Evolutionary conservation across 106 monocot species (phyloP).

Genomic region (Acorus gramineus): DNA sequence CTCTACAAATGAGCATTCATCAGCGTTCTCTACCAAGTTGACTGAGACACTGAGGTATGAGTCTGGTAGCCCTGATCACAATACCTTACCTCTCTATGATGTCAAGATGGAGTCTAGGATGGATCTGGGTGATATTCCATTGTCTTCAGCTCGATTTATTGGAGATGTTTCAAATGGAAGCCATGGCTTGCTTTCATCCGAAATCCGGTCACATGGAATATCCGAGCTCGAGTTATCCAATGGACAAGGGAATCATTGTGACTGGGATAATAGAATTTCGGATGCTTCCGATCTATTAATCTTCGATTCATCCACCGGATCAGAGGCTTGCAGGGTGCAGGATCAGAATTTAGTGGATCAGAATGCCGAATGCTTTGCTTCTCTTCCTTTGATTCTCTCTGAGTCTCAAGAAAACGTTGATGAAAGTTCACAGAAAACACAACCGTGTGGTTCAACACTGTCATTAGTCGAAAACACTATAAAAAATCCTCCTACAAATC

Average conservation of each 20-base stretch:
- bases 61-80: slow-evolving; percentile 68
- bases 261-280: slow-evolving; percentile 46
- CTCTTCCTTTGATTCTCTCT: slow-evolving; percentile 9
- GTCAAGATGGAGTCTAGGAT: slow-evolving; percentile 35
- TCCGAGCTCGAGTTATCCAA: slow-evolving; percentile 8
- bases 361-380: slow-evolving; percentile 2
- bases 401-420: slow-evolving; percentile 1
- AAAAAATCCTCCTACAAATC: slow-evolving; percentile 5
- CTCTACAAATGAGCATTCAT: slow-evolving; percentile 31
- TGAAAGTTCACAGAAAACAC: slow-evolving; percentile 8
- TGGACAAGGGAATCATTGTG: slow-evolving; percentile 28
- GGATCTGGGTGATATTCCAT: slow-evolving; percentile 11
- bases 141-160: slow-evolving; percentile 17
- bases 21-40: slow-evolving; percentile 13
- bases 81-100: slow-evolving; percentile 30
- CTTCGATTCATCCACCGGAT: slow-evolving; percentile 22
- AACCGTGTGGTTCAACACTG: slow-evolving; percentile 4
- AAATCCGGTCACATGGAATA: slow-evolving; percentile 12
- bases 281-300: slow-evolving; percentile 36
- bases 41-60: slow-evolving; percentile 27
- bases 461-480: slow-evolving; percentile 11
- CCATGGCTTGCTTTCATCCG: slow-evolving; percentile 17
- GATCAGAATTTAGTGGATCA: slow-evolving; percentile 7
- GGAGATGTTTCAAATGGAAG: slow-evolving; percentile 24
- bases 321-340: slow-evolving; percentile 8